Evolutionary conservation across 2,329 filamentous ascomycete genomes (phyloP), one percentile per base, ranked within the genome.

Genomic region (Dactylellina haptotyla): DNA sequence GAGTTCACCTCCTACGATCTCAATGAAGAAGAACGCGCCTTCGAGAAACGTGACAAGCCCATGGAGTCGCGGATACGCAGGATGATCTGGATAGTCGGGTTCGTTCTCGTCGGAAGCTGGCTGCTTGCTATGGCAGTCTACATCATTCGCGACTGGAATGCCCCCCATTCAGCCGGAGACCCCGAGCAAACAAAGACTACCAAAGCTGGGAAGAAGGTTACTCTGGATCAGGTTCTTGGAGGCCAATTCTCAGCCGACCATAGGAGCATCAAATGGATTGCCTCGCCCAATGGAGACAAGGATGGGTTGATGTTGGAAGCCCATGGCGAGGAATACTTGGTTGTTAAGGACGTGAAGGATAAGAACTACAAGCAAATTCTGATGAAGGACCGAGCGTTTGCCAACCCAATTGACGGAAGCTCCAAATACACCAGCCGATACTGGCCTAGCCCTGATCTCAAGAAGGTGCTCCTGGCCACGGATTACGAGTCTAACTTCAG

Each of bases 251-350:
- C 81, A 20, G 80, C 90, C n/a, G 81, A 81, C 37, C 85, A 82
- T 46, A 88, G 92, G 75, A 85, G 84, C 28, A 90, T 95, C 75
- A 86, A 86, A 76, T 96, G 92, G 92, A 90, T 95, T 54, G 85
- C 86, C 28, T 90, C 91, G 0, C 86, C 90, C 0, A 83, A 88
- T 50, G 90, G 89, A 12, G 62, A 73, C n/a, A 88, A 92, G 79
- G 95, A 99, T 79, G 95, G 95, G 0, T 81, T 98, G 70, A 81
- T 99, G 76, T 85, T 99, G 18, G 90, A 97, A 81, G 85, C 87
- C 78, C 88, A 85, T 56, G 86, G 84, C 0, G 78, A 80, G 0
- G 87, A 85, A 26, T 98, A 90, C 78, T 83, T 99, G 61, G 87
- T 95, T 1, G 91, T 97, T 0, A 90, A 97, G 79, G 92, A 98